A percentile compares a stretch with the other conserved stretches of the same genome.
These are phyloP conservation scores for Leccinum truebloodii DNA, from an alignment of 768 basidiomycete genomes.

Conservation along the genomic window DNA sequence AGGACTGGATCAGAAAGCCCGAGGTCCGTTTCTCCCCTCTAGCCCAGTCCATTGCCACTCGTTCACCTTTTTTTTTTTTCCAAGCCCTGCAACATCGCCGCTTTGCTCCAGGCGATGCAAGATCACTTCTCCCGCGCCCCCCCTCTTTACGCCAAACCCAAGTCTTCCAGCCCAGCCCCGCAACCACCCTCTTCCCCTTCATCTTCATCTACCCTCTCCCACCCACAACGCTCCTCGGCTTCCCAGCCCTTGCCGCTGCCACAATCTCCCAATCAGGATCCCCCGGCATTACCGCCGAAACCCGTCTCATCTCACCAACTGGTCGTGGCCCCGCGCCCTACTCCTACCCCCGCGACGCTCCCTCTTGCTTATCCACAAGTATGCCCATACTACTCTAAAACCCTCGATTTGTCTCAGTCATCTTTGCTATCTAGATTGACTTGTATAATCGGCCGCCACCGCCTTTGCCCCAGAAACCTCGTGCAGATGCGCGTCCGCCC, in stretches of 20 bases:
- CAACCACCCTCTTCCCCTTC: slow-evolving; percentile 21
- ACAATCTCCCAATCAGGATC: slow-evolving; percentile 27
- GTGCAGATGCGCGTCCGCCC: slow-evolving; percentile 25
- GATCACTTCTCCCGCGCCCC: slow-evolving; percentile 82
- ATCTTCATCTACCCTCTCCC: slow-evolving; percentile 16
- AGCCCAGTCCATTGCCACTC: slow-evolving; percentile 3
- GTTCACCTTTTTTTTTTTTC: neutral
- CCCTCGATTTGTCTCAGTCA: neutral
- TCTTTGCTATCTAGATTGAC: slow-evolving; percentile 21
- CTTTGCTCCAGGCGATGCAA: slow-evolving; percentile 75
- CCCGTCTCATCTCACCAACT: slow-evolving; percentile 26
- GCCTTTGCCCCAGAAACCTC: slow-evolving; percentile 29
- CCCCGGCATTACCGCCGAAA: slow-evolving; percentile 42
- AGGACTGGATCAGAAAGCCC: slow-evolving; percentile 77
- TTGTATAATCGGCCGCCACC: slow-evolving; percentile 39
- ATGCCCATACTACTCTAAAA: slow-evolving; percentile 12
- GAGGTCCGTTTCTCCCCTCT: slow-evolving; percentile 42
- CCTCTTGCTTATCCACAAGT: slow-evolving; percentile 22
- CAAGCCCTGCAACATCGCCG: slow-evolving; percentile 76
- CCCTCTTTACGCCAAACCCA: slow-evolving; percentile 87
- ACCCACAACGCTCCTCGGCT: slow-evolving; percentile 16
- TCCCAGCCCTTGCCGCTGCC: slow-evolving; percentile 24
- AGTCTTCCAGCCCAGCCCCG: slow-evolving; percentile 29
- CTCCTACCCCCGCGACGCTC: slow-evolving; percentile 5
- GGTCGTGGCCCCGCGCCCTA: slow-evolving; percentile 20